Evolutionary conservation across 257 asterid species (phyloP), one percentile per base, ranked within the genome.

Genomic region (Fraxinus anomala): DNA sequence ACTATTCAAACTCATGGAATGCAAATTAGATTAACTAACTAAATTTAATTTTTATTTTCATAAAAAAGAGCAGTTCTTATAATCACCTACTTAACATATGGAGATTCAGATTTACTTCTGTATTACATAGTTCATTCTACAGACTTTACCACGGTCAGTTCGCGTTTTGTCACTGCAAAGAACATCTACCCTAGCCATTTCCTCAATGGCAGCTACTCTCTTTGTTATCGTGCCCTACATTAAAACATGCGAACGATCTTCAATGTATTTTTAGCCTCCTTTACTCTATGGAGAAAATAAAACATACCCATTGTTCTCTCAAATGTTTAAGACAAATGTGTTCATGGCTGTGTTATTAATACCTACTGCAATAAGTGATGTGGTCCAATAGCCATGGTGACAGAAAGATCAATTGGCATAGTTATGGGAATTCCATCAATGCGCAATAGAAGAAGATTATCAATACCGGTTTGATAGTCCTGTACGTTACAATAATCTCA

Each of bases 371-470:
- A 83, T 28, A 83, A 49, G 56, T 82, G 82, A 80, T 83, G 84
- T 17, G 87, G 80, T 68, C 87, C 86, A 72, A 83, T 83, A 1
- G 28, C 86, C 83, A 83, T 80, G 36, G 86, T 79, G 16, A 83
- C 83, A 23, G 86, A 83, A 67, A 83, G 82, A 66, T 80, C 87
- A n/a, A 84, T 83, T 2, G 87, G 84, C 87, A 80, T 83, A 30
- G 87, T 84, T 37, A 83, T 83, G 30, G 87, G 82, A 49, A 83
- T 83, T 17, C 86, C 86, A 66, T 81, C 86, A 72, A 83, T 83
- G 51, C 80, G 80, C 26, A 83, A 70, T 31, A 83, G 80, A 28
- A 83, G 77, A 39, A 83, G 84, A 74, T 83, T 83, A 73, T 83
- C 82, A n/a, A 83, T 80, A 56, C 82, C 75, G 23, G 74, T 72